Conservation (phyloP, 768 basidiomycete species). For the Leucocoprinus sp. region DNA sequence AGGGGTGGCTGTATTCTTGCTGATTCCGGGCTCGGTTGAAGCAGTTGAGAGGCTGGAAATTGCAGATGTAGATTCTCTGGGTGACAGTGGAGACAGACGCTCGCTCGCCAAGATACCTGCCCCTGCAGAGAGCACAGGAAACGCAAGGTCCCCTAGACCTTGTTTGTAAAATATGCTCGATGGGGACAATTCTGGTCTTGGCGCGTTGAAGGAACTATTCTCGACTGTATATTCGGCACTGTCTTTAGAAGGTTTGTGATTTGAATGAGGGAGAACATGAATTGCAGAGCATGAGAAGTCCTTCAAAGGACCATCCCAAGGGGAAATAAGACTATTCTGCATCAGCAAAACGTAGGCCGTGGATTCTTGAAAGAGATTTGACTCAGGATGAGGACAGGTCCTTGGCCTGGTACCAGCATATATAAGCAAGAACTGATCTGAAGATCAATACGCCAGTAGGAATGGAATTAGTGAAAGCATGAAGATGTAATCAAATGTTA, state of each 20-base stretch:
- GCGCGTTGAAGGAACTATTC: constrained; percentile 11
- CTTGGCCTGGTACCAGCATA: background rate
- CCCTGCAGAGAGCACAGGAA: background rate
- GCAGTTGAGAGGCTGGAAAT: background rate
- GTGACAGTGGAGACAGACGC: background rate
- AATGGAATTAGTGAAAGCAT: no score
- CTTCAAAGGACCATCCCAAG: constrained; percentile 1
- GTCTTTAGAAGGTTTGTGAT: background rate
- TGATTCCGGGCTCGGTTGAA: constrained; percentile 9
- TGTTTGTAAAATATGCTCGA: constrained; percentile 3
- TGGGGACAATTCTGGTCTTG: constrained; percentile 6
- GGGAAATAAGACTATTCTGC: background rate
- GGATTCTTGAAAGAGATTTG: background rate
- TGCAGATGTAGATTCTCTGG: background rate
- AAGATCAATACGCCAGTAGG: background rate
- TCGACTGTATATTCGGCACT: constrained; percentile 6
- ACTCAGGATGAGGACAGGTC: background rate
- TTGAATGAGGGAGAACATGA: background rate
- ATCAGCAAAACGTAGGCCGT: background rate
- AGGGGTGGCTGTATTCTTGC: background rate
- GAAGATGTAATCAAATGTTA: no score
- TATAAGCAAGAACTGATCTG: background rate
- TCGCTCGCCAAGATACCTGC: background rate
- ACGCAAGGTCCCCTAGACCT: background rate
- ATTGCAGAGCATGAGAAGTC: background rate